Conservation (phyloP, 164 flowering plant genomes). For the Malania oleifera region DNA sequence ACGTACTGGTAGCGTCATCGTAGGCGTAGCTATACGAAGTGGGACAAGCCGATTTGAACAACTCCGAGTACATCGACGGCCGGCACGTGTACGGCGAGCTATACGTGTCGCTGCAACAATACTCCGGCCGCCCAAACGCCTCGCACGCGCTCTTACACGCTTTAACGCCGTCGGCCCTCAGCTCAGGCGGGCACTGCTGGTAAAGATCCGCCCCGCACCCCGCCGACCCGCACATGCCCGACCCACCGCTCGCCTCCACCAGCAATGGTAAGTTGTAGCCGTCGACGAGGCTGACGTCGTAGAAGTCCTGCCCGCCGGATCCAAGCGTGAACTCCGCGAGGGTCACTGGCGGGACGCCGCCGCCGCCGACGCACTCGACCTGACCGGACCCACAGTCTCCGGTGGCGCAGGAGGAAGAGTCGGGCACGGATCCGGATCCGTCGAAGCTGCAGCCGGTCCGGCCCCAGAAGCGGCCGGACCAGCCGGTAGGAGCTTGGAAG, state of each 20-base stretch:
- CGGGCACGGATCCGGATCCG: slow-evolving; percentile 29
- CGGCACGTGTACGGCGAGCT: slow-evolving; percentile 43
- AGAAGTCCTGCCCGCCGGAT: slow-evolving; percentile 54
- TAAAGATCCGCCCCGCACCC: slow-evolving; percentile 68
- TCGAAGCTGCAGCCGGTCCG: slow-evolving; percentile 42
- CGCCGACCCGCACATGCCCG: slow-evolving; percentile 57
- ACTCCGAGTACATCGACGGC: slow-evolving; percentile 61
- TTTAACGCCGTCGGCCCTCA: slow-evolving; percentile 42
- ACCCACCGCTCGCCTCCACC: slow-evolving; percentile 53
- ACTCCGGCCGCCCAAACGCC: slow-evolving; percentile 74
- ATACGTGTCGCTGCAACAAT: slow-evolving; percentile 66
- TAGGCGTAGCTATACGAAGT: slow-evolving; percentile 70
- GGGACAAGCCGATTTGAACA: slow-evolving; percentile 70
- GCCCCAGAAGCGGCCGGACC: slow-evolving; percentile 61
- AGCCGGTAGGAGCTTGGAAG: slow-evolving; percentile 38
- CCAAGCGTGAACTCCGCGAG: slow-evolving; percentile 61
- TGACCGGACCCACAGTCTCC: slow-evolving; percentile 56
- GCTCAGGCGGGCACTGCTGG: slow-evolving; percentile 60
- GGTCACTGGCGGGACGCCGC: slow-evolving; percentile 52
- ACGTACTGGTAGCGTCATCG: slow-evolving; percentile 67
- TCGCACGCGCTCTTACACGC: slow-evolving; percentile 90
- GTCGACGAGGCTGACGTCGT: slow-evolving; percentile 85
- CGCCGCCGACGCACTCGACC: slow-evolving; percentile 39
- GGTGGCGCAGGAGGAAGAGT: slow-evolving; percentile 37
- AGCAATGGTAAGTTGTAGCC: slow-evolving; percentile 78